Base-by-base conservation (phyloP, 805 yeast genomes). In the Priceomyces melissophilus region DNA sequence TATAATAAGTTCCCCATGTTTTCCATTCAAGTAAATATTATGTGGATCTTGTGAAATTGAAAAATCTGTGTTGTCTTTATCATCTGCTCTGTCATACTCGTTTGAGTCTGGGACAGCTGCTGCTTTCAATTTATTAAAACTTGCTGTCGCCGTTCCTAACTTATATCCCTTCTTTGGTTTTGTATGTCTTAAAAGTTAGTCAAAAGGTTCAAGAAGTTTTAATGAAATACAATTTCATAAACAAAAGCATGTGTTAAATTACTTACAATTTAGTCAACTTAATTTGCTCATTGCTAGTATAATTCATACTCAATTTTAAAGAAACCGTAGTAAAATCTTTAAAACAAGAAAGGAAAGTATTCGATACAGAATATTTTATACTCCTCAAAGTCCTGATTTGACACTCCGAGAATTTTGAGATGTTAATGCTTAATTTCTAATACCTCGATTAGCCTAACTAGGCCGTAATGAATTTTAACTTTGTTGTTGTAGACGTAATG, bases 111-210 rank as follows among this genome's bases (percentile, higher is more conserved):
- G 20, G 3, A 41, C 30, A 2, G 68, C 55, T 4, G 63, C 67
- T 39, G 61, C 67, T 46, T 64, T 67, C 45, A 69, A 54, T 43
- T 68, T 67, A 41, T 58, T 61, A 71, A 73, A 69, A 1, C 74
- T 58, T 23, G 73, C 75, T 8, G 64, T 54, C 3, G 72, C 58
- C 1, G 72, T 60, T 14, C 73, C 73, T 23, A 66, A 51, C 41
- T 60, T 55, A 45, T 67, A 59, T 4, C 72, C 75, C 38, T 54
- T 55, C 39, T 60, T 58, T 2, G 67, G 63, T 30, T 59, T 51
- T 15, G 67, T 58, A 37, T 61, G 42, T 11, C 43, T 39, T 20
- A n/a, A 28, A 8, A 28, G 15, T 35, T 35, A 35, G 38, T 35
- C 8, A 20, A 20, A 20, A 20, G 25, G 25, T 20, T 20, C 25